Percentiles rank a stretch among this genome's conserved stretches.
Evolutionary conservation across 805 yeast species (phyloP).

Genomic region (Wickerhamia fluorescens): DNA sequence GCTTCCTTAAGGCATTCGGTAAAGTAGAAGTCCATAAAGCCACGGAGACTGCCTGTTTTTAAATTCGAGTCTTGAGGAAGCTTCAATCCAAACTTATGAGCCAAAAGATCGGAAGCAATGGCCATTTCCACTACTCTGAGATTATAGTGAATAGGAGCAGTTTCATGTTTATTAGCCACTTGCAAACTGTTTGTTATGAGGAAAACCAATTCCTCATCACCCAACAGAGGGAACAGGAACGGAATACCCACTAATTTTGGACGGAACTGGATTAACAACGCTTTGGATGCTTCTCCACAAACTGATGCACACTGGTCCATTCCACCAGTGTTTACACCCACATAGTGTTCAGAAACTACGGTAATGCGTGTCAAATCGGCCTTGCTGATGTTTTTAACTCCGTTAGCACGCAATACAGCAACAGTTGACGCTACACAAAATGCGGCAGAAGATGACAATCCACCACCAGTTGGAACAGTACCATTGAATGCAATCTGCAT

Average conservation of each 20-base stretch:
- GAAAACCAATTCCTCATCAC: slow-evolving; percentile 37
- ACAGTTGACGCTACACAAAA: slow-evolving; percentile 60
- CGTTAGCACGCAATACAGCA: slow-evolving; percentile 48
- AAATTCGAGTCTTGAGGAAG: slow-evolving; percentile 45
- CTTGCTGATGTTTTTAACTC: slow-evolving; percentile 37
- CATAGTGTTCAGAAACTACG: slow-evolving; percentile 59
- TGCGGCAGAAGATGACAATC: slow-evolving; percentile 67
- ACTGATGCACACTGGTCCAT: slow-evolving; percentile 73
- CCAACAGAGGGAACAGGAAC: slow-evolving; percentile 42
- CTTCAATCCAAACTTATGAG: slow-evolving; percentile 36
- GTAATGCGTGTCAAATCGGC: slow-evolving; percentile 52
- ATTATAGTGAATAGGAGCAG: slow-evolving; percentile 65
- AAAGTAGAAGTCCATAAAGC: slow-evolving; percentile 50
- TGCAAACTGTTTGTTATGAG: slow-evolving; percentile 59
- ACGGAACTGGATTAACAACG: slow-evolving; percentile 52
- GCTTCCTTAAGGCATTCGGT: slow-evolving; percentile 19
- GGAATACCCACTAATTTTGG: slow-evolving; percentile 53
- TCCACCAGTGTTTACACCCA: slow-evolving; percentile 75
- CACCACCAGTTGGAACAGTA: slow-evolving; percentile 66
- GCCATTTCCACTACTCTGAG: slow-evolving; percentile 68
- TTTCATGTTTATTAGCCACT: slow-evolving; percentile 57
- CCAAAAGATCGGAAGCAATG: slow-evolving; percentile 56
- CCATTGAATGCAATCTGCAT: slow-evolving; percentile 52
- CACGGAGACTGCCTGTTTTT: slow-evolving; percentile 53
- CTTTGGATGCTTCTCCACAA: slow-evolving; percentile 53